Percentiles rank a stretch among this genome's conserved stretches.
These are phyloP conservation scores for Trypanosoma scelopori DNA, from an alignment of 208 protist genomes.

Conservation along the genomic window DNA sequence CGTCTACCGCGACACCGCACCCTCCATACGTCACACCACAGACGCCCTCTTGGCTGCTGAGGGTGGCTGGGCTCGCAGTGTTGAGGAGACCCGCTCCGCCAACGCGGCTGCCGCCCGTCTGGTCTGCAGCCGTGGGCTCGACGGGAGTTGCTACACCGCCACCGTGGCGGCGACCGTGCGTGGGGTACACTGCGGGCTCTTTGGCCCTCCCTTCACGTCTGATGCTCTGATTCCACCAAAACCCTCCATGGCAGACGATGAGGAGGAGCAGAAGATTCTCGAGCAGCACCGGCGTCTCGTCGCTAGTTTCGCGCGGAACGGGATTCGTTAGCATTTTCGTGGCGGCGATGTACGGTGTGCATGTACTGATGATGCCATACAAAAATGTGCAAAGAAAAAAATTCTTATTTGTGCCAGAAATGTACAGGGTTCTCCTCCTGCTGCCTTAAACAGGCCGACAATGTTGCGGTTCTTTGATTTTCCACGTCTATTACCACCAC, in stretches of 20 bases:
- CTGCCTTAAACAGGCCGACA: too few relatives aligned
- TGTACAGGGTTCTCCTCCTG: too few relatives aligned
- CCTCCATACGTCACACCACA: not conserved
- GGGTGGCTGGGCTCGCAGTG: not conserved
- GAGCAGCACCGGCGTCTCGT: conserved; percentile 27
- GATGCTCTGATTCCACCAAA: conserved; percentile 21
- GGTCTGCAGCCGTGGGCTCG: not conserved
- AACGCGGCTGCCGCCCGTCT: not conserved
- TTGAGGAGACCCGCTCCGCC: not conserved
- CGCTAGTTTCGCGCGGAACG: conserved; percentile 3
- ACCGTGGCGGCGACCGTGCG: conserved; percentile 22
- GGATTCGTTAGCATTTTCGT: conserved; percentile 10
- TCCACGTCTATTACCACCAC: too few relatives aligned
- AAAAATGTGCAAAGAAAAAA: not conserved
- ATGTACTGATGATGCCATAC: not conserved
- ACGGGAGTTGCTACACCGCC: conserved; percentile 15
- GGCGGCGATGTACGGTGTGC: not conserved
- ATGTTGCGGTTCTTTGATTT: too few relatives aligned
- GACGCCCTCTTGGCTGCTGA: not conserved
- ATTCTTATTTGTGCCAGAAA: not conserved
- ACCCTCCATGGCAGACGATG: not conserved
- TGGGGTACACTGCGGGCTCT: conserved; percentile 20
- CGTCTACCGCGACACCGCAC: conserved; percentile 6
- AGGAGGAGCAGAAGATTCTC: conserved; percentile 5
- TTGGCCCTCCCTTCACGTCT: conserved; percentile 25